phyloP scores from a whole-genome alignment of 2,329 filamentous ascomycete genomes.

The Fusarium sp. region DNA sequence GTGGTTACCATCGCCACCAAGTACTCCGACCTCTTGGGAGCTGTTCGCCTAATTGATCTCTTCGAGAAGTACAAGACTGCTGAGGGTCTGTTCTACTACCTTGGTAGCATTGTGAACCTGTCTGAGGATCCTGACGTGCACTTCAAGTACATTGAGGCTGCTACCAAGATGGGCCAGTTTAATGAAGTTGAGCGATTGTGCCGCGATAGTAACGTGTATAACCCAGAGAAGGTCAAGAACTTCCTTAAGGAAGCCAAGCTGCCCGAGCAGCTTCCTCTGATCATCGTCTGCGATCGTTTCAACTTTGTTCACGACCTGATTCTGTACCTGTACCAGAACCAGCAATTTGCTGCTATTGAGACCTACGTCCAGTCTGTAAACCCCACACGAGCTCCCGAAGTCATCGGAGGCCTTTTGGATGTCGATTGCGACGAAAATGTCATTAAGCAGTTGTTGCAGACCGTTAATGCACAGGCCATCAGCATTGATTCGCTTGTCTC shows the following conservation, averaged over 20 bases:
- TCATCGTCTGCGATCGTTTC: constrained; percentile 99
- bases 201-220: constrained; percentile 89
- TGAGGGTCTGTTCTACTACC: constrained; percentile 97
- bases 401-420: constrained; percentile 92
- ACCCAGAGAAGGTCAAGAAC: constrained; percentile 97
- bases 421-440: constrained; percentile 97
- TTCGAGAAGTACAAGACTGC: constrained; percentile 98
- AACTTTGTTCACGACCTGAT: constrained; percentile 98
- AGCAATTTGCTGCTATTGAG: constrained; percentile 99
- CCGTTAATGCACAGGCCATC: constrained; percentile 84
- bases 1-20: constrained; percentile 97
- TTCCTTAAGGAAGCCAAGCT: constrained; percentile 97
- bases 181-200: constrained; percentile 98
- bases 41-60: constrained; percentile 88
- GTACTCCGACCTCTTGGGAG: constrained; percentile 92
- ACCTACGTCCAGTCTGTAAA: constrained; percentile 98
- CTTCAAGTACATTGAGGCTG: constrained; percentile 99
- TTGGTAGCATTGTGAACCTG: constrained; percentile 97
- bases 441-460: constrained; percentile 90
- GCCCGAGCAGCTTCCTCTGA: constrained; percentile 91
- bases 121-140: constrained; percentile 95
- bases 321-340: constrained; percentile 97
- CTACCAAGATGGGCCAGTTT: constrained; percentile 91
- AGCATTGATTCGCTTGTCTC: constrained; percentile 93
- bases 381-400: constrained; percentile 87